These are phyloP conservation scores for Allantophomopsis lycopodina DNA, from an alignment of 2,329 filamentous ascomycete species.

Conservation along the genomic window DNA sequence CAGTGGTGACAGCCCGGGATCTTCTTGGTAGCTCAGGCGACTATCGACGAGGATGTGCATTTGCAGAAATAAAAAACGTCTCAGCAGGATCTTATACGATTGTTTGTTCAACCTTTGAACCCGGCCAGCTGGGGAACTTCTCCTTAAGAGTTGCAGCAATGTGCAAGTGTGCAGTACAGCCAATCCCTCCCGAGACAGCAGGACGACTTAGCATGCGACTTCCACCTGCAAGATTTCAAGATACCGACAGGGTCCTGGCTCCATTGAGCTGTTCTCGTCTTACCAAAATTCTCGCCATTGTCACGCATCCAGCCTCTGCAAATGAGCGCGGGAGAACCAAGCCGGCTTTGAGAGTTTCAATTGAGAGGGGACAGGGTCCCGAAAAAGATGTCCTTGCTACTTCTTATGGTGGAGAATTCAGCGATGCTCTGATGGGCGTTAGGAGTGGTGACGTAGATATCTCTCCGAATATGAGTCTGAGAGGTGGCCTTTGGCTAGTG, in stretches of 20 bases:
- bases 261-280: slow-evolving; percentile 12
- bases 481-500: slow-evolving; percentile 61
- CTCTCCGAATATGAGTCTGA: slow-evolving; percentile 41
- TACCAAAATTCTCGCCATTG: slow-evolving; percentile 11
- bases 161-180: slow-evolving; percentile 36
- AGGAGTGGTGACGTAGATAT: slow-evolving; percentile 65
- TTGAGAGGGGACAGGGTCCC: slow-evolving; percentile 62
- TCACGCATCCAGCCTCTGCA: slow-evolving; percentile 16
- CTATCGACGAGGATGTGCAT: slow-evolving; percentile 67
- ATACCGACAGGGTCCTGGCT: slow-evolving; percentile 31
- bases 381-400: slow-evolving; percentile 49
- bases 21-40: slow-evolving; percentile 77
- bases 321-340: slow-evolving; percentile 1
- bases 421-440: slow-evolving; percentile 51
- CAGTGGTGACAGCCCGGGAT: slow-evolving; percentile 58
- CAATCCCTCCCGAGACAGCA: slow-evolving; percentile 59
- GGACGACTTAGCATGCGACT: slow-evolving; percentile 55
- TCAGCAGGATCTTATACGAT: slow-evolving; percentile 70
- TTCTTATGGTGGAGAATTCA: slow-evolving; percentile 62
- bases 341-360: slow-evolving; percentile 48
- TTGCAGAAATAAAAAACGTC: slow-evolving; percentile 46
- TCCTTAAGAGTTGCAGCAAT: slow-evolving; percentile 60
- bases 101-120: slow-evolving; percentile 82
- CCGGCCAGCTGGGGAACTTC: slow-evolving; percentile 63
- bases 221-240: slow-evolving; percentile 32